These are phyloP conservation scores for Coemansia aciculifera DNA, from an alignment of 192 early-diverging fungal species.

Conservation along the genomic window DNA sequence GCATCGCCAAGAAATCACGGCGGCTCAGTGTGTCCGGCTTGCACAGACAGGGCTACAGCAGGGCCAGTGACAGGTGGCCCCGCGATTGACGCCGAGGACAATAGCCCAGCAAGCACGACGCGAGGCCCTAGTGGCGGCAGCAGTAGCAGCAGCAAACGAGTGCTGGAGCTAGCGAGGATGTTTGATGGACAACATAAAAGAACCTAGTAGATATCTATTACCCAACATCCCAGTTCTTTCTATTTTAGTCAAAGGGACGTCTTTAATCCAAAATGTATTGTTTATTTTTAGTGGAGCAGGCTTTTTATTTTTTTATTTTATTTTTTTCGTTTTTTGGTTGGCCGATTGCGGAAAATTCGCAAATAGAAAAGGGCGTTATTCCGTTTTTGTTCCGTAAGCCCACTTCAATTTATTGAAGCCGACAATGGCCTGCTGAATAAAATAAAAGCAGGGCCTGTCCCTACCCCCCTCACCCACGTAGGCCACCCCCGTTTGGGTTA, in stretches of 20 bases:
- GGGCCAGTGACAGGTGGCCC: background rate
- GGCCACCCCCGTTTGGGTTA: background rate
- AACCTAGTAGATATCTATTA: background rate
- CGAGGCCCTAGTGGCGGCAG: background rate
- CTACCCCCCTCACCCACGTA: constrained; percentile 1
- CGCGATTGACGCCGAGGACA: background rate
- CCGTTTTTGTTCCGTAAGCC: background rate
- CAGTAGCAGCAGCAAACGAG: constrained; percentile 20
- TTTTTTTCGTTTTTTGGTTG: background rate
- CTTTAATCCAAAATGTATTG: too few species aligned
- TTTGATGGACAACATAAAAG: constrained; percentile 30
- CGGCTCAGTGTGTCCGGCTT: constrained; percentile 11
- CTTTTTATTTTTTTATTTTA: background rate
- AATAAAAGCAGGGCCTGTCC: background rate
- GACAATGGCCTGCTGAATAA: background rate
- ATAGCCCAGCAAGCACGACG: background rate
- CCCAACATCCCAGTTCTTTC: background rate
- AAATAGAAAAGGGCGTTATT: background rate
- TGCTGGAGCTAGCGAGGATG: constrained; percentile 42
- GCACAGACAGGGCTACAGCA: constrained; percentile 5
- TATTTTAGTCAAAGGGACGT: background rate
- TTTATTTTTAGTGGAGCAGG: background rate
- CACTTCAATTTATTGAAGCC: background rate
- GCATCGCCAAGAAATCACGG: constrained; percentile 5
- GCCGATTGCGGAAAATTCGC: background rate